Base-by-base conservation (phyloP, 495 filamentous ascomycete species). In the Cercophora newfieldiana region DNA sequence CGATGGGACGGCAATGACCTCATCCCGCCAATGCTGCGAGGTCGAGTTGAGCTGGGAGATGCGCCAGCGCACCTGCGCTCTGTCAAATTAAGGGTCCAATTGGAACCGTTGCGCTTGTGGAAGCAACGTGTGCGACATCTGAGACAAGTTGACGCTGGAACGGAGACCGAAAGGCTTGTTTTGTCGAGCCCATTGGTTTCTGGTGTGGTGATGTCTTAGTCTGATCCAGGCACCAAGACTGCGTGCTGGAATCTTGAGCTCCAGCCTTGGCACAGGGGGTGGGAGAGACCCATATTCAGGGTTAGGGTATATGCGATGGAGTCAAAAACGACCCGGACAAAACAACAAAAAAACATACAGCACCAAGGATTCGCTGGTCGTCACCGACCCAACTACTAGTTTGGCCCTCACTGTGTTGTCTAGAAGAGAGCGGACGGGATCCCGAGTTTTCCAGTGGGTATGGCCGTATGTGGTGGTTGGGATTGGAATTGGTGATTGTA, bases 391-490 rank as follows among this genome's bases (percentile, higher is more conserved):
- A 76, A 81, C 75, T 79, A 79, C 79, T 79, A 70, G 69, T 79
- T 74, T 59, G 44, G 65, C 62, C 44, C 37, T 67, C 53, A 66
- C 60, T 64, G 53, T 72, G 70, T 78, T 77, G 71, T 74, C 74
- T 77, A 79, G 70, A 77, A 78, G 71, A 79, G 79, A 82, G 75
- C 80, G 78, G 78, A 82, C 79, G 78, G 81, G 80, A 78, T 79
- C 72, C 78, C 78, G 78, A 75, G 69, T 75, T 74, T 63, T 81
- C 78, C 66, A 71, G 48, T 71, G 70, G 72, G 60, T 80, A 73
- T 81, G 79, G 79, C 78, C 78, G 78, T 79, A 82, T 77, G 74
- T 76, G 67, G 2, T 14, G 12, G 4, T 2, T 2, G 37, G 2
- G 10, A n/a, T n/a, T n/a, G n/a, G n/a, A n/a, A n/a, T n/a, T n/a